Evolutionary conservation across 2,329 filamentous ascomycete genomes (phyloP), one percentile per base, ranked within the genome.

Genomic region (Pyricularia pennisetigena): DNA sequence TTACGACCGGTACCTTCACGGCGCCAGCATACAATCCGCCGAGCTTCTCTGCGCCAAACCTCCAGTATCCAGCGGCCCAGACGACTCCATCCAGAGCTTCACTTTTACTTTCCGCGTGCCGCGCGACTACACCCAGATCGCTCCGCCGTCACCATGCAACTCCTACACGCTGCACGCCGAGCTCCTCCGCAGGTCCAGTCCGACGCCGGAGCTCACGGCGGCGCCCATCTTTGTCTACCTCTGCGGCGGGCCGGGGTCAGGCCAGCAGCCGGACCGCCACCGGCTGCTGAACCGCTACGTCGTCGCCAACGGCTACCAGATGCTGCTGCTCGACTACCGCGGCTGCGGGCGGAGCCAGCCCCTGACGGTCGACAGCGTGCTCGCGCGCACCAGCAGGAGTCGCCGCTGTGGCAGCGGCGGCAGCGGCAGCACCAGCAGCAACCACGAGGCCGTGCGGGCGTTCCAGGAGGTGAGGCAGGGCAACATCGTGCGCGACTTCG

Each of bases 401-500:
- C 32, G 32, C 12, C 32, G 32, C 32, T 3, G 10, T 1, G 32
- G 2, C 2, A 83, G 84, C 73, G 79, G 82, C 14, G 16, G 24
- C 5, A 30, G 62, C 16, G 81, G 85, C 59, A 85, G 87, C 2
- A 83, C 84, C 73, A 79, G 82, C 6, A n/a, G 35, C 26, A 28
- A 41, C 65, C 14, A n/a, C 32, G 61, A 32, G 29, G n/a, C 26
- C 9, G 16, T 68, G 12, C 30, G 32, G 3, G 67, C 62, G 32
- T 92, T 91, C 76, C 83, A 67, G 66, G 57, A 67, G 30, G n/a
- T 59, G 26, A 28, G 90, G 20, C 90, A 90, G 4, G 90, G 92
- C 74, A 90, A 83, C 72, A 93, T 93, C 69, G 89, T 92, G 7
- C 83, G 83, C 65, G 90, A 93, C 72, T 90, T 89, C 69, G 90